Evolutionary conservation across 2,329 filamentous ascomycete species (phyloP), one percentile per base, ranked within the genome.

Genomic region (Beauveria medogensis): DNA sequence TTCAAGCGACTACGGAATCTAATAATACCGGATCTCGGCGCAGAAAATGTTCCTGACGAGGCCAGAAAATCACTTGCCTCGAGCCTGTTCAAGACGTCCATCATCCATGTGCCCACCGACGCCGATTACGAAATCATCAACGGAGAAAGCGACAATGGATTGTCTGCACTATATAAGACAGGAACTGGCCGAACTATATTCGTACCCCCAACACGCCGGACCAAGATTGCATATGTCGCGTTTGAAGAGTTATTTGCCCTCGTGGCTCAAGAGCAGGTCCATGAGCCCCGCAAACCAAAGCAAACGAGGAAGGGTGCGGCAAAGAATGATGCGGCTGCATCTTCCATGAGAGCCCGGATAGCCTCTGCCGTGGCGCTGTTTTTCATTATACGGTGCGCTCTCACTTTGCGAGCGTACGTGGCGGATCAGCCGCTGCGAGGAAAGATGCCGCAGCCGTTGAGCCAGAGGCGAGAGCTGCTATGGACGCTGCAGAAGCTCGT

Each of bases 381-480:
- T 68, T 80, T 97, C 3, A 88, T 97, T 50, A 78, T 96, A 2
- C 86, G 94, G 3, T 86, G 89, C 14, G 91, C 90, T 0, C 78
- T 96, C 18, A 87, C 90, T 0, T 75, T 97, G n/a, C 87, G 91
- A 60, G 81, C 87, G 1, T 97, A 96, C 70, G 87, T 95, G 51
- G 90, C 92, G 4, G 94, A 99, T 72, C 93, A 97, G 70, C 92
- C 93, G 1, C 78, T 99, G 22, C 82, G 94, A 16, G 92, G 94
- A 0, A 83, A 87, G 55, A 94, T 95, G 86, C 94, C 94, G 5
- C 90, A 94, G 71, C 93, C 93, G 0, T 78, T 91, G 5, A 87
- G 85, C 9, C 90, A 96, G 69, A 83, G 90, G 48, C 87, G 83
- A 64, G 94, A 96, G 70, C 76, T 99, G 12, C 71, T 89, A 5